phyloP scores from a whole-genome alignment of 1,284 basidiomycete species.

The Mycena citricolor region DNA sequence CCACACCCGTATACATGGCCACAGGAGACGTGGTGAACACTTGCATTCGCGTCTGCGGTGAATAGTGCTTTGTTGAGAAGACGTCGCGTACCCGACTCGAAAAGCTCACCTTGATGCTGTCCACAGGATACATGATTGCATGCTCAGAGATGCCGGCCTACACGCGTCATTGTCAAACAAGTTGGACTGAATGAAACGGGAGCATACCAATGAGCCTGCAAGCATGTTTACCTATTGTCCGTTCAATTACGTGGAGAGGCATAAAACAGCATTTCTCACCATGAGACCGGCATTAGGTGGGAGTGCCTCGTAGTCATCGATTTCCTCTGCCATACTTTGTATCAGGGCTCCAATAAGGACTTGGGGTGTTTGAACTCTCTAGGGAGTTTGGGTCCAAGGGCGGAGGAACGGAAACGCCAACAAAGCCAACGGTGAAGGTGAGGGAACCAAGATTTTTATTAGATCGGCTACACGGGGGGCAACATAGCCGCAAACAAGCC shows the following conservation, averaged over 20 bases:
- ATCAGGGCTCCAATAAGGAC: too few relatives aligned
- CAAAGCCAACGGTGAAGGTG: too few relatives aligned
- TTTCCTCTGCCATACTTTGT: slow-evolving; percentile 53
- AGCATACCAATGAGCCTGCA: slow-evolving; percentile 88
- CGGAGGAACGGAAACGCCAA: too few relatives aligned
- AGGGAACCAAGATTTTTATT: too few relatives aligned
- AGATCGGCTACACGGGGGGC: too few relatives aligned
- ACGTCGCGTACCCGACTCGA: too few relatives aligned
- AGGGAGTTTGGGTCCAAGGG: too few relatives aligned
- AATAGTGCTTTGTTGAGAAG: slow-evolving; percentile 11
- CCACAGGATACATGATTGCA: slow-evolving; percentile 97
- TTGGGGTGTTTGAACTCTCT: too few relatives aligned
- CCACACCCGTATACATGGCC: slow-evolving; percentile 85
- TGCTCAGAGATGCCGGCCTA: slow-evolving; percentile 99
- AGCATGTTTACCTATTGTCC: slow-evolving; percentile 91
- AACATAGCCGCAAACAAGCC: too few relatives aligned
- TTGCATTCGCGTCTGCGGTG: slow-evolving; percentile 93
- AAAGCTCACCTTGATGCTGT: slow-evolving; percentile 89
- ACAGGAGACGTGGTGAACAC: slow-evolving; percentile 84
- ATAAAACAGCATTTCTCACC: slow-evolving; percentile 41
- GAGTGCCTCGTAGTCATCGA: slow-evolving; percentile 71
- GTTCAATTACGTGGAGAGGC: slow-evolving; percentile 10
- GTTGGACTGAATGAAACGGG: slow-evolving; percentile 12
- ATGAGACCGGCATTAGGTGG: slow-evolving; percentile 74
- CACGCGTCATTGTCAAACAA: slow-evolving; percentile 15